Conservation (phyloP, 2,329 filamentous ascomycete species). For the Penicillium paneum region DNA sequence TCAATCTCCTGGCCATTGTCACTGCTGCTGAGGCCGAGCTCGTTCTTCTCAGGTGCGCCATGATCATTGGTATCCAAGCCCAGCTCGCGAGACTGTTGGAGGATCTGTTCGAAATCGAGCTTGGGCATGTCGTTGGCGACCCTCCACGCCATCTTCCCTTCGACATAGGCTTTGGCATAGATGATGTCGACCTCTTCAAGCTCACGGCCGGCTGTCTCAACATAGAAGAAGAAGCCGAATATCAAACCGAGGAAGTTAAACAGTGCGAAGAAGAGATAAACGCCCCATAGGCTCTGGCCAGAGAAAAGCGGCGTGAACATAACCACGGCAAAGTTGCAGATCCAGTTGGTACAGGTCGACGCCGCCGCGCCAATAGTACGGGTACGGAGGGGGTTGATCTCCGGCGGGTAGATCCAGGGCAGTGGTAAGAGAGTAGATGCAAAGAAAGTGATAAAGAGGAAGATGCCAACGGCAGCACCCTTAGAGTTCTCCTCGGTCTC, state of each 20-base stretch:
- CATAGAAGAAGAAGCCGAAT: constrained; percentile 52
- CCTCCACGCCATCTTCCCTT: constrained; percentile 28
- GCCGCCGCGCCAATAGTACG: constrained; percentile 52
- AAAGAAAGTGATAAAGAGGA: constrained; percentile 65
- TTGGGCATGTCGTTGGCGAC: constrained; percentile 31
- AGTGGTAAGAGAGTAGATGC: constrained; percentile 49
- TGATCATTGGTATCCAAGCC: constrained; percentile 17
- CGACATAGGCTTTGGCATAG: constrained; percentile 3
- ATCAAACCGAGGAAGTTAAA: constrained; percentile 45
- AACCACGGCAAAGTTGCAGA: constrained; percentile 53
- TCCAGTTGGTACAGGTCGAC: constrained; percentile 53
- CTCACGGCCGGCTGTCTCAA: constrained; percentile 44
- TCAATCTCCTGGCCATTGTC: constrained; percentile 13
- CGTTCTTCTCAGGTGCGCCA: constrained; percentile 16
- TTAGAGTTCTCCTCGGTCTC: constrained; percentile 23
- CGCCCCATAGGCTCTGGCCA: constrained; percentile 33
- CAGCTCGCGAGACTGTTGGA: constrained; percentile 23
- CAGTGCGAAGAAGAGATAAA: constrained; percentile 42
- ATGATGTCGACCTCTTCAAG: constrained; percentile 36
- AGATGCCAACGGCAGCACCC: constrained; percentile 55
- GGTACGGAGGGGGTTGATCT: constrained; percentile 52
- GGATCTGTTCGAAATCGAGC: constrained; percentile 28
- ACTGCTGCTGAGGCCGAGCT: constrained; percentile 22
- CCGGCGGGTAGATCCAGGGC: constrained; percentile 8
- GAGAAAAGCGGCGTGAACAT: constrained; percentile 47